phyloP scores from a whole-genome alignment of 805 yeast genomes.

The Saccharomycopsis sp. region DNA sequence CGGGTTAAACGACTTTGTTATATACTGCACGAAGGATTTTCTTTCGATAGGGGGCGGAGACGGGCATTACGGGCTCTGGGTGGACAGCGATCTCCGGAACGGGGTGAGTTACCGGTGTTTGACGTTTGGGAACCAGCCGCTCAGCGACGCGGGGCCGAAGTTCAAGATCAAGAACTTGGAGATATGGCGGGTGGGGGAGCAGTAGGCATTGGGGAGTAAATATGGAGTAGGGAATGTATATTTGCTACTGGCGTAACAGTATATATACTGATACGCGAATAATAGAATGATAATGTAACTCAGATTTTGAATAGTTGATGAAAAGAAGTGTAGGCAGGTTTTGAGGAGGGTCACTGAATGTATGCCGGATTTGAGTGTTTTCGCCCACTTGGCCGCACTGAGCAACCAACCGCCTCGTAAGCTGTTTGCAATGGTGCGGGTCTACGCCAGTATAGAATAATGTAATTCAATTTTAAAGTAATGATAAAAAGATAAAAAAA shows the following conservation, averaged over 20 bases:
- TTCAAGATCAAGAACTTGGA: constrained; percentile 35
- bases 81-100: constrained; percentile 61
- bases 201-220: not conserved
- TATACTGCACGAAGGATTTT: constrained; percentile 72
- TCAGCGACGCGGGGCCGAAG: constrained; percentile 52
- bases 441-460: no score
- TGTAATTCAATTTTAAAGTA: no score
- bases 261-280: no score
- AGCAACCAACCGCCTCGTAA: no score
- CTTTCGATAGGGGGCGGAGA: constrained; percentile 87
- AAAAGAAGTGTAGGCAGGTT: no score
- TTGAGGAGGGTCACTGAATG: no score
- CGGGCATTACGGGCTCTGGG: constrained; percentile 89
- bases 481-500: no score
- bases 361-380: no score
- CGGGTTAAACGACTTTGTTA: constrained; percentile 77
- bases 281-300: no score
- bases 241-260: not conserved
- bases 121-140: constrained; percentile 85
- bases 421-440: no score
- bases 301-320: no score
- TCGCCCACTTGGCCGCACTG: no score
- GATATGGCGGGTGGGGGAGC: constrained; percentile 18
- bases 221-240: not conserved
- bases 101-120: constrained; percentile 77